These are phyloP conservation scores for Pichia sp. DNA, from an alignment of 1,139 yeast genomes.

Conservation along the genomic window DNA sequence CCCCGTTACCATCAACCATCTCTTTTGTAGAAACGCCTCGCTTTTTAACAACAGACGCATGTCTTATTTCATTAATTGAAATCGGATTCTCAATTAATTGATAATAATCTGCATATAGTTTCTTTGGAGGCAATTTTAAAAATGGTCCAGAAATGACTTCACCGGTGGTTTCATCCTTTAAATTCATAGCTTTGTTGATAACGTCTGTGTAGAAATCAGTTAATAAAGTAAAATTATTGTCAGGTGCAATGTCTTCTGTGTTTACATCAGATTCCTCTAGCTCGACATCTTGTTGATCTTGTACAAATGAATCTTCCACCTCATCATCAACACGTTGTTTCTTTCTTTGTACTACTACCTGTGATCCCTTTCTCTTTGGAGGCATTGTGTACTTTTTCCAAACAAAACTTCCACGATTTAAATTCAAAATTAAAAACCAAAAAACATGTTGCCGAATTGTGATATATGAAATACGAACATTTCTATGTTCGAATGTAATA, in stretches of 20 bases:
- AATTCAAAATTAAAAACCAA: not conserved
- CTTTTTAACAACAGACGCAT: constrained; percentile 18
- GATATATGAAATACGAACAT: not conserved
- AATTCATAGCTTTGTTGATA: constrained; percentile 3
- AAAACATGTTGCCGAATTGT: not conserved
- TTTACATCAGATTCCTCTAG: not conserved
- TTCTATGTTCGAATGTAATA: too few species aligned
- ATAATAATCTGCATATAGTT: constrained; percentile 65
- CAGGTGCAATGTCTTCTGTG: not conserved
- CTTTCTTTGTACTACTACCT: constrained; percentile 7
- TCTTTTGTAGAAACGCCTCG: constrained; percentile 5
- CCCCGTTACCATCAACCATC: constrained; percentile 1
- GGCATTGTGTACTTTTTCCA: constrained; percentile 9
- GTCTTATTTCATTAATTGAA: constrained; percentile 56
- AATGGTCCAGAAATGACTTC: constrained; percentile 19
- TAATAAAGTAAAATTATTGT: not conserved
- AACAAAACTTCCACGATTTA: not conserved
- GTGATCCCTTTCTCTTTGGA: constrained; percentile 19
- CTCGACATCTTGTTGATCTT: not conserved
- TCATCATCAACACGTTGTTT: constrained; percentile 7
- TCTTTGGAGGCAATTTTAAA: constrained; percentile 20
- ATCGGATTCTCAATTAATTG: constrained; percentile 59
- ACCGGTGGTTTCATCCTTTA: constrained; percentile 14
- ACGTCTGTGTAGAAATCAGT: constrained; percentile 7
- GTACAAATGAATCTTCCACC: not conserved